Evolutionary conservation across 1,284 basidiomycete species (phyloP), one percentile per base, ranked within the genome.

Genomic region (Pisolithus thermaeus): DNA sequence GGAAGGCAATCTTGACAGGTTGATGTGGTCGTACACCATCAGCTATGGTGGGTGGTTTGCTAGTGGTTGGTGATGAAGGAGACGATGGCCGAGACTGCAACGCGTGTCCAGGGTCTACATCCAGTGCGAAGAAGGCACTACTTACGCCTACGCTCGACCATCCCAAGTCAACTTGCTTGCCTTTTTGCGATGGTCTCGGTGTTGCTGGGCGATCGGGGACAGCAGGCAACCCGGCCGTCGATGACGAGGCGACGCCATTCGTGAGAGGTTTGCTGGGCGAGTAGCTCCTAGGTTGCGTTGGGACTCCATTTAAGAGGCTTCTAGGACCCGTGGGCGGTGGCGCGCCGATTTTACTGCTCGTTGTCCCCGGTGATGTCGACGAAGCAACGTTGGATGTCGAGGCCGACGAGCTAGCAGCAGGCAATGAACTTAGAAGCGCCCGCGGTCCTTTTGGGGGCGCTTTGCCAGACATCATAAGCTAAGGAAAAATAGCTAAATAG

Each of bases 371-470:
- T 5, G 67, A 61, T 51, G 66, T 57, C 18, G 67, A 63, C 32
- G 68, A 56, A 25, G 63, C 60, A 16, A 55, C 51, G 25, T 48
- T 50, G 30, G 66, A 60, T 40, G 68, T 56, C 20, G 71, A 66
- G 7, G 69, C 47, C 48, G 69, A 57, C 32, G 68, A 37, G 12
- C 54, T 49, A 42, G 60, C 61, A 50, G 67, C 61, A 50, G 67
- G 68, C 18, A 76, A 54, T 39, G 75, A 70, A 57, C 74, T 77
- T 52, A 81, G 61, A 55, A 88, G 72, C 42, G 85, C 85, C 56
- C 85, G 72, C 49, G 85, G 85, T 53, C 84, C 85, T 60, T 74
- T 78, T 58, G 85, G 85, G 59, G 85, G 85, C 49, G 78, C 81
- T 73, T 84, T 87, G 61, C 85, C 83, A 66, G 85, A 86, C 85